A percentile compares a stretch with the other conserved stretches of the same genome.
Conservation (phyloP, 441 rosid species). For the Kokia cookei region DNA sequence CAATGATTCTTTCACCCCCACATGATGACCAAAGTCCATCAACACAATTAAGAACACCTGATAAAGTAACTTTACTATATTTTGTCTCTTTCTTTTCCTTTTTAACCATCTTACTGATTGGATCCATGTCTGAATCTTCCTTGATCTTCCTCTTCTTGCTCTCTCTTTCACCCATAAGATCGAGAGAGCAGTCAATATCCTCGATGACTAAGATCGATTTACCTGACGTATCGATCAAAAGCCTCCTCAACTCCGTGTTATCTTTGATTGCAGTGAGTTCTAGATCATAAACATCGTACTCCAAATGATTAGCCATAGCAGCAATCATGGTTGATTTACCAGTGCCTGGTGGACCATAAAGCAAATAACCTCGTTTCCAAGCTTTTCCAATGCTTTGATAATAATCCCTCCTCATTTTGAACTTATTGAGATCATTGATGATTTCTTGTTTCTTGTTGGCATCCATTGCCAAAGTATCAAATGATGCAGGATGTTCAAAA, state of each 20-base stretch:
- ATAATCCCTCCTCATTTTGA: background rate
- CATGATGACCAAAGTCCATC: conserved; percentile 38
- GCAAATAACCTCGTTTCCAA: conserved; percentile 9
- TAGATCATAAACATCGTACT: conserved; percentile 9
- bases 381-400: background rate
- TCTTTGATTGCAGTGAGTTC: conserved; percentile 4
- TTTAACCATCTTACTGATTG: background rate
- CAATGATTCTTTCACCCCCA: conserved; percentile 34
- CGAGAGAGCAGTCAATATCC: conserved; percentile 6
- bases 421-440: background rate
- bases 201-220: conserved; percentile 7
- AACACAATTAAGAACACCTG: conserved; percentile 30
- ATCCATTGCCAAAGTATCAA: background rate
- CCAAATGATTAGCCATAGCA: conserved; percentile 4
- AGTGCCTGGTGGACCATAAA: conserved; percentile 9
- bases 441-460: background rate
- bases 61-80: conserved; percentile 30
- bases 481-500: conserved; percentile 8
- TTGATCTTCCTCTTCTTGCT: background rate
- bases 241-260: background rate
- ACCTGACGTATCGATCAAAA: background rate
- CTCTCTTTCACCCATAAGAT: background rate
- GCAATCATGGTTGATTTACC: conserved; percentile 11
- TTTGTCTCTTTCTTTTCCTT: background rate
- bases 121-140: background rate